phyloP scores from a whole-genome alignment of 2,329 filamentous ascomycete species.

The Fusarium neocosmosporiellum region DNA sequence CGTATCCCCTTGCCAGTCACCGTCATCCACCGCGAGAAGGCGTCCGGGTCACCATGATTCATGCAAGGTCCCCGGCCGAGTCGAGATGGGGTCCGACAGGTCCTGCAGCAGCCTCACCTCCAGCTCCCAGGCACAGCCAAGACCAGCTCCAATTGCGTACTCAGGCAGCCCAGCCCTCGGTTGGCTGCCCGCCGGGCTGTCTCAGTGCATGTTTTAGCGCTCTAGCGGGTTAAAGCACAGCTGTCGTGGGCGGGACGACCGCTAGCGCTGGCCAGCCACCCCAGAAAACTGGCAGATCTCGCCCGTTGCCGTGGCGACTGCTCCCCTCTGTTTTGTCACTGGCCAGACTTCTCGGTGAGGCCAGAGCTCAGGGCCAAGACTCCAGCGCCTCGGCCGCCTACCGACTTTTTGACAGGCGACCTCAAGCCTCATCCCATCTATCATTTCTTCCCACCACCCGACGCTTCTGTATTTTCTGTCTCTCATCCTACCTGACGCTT shows the following conservation, averaged over 20 bases:
- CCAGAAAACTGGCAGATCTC: neutral
- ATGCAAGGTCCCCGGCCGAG: conserved; percentile 22
- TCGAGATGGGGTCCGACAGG: conserved; percentile 15
- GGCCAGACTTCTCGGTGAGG: neutral
- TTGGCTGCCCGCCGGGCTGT: neutral
- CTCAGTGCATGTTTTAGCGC: conserved; percentile 20
- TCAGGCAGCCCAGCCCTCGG: neutral
- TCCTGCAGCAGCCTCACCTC: conserved; percentile 22
- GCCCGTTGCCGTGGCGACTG: conserved; percentile 13
- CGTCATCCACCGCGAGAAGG: conserved; percentile 6
- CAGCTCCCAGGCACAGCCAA: conserved; percentile 1
- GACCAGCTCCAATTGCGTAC: neutral
- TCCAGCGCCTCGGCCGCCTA: conserved; percentile 34
- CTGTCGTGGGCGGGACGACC: conserved; percentile 29
- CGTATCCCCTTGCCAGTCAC: conserved; percentile 24
- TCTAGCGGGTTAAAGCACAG: conserved; percentile 4
- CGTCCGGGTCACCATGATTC: conserved; percentile 22
- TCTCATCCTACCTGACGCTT: conserved; percentile 13
- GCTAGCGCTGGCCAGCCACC: conserved; percentile 15
- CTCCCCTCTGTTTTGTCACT: conserved; percentile 22
- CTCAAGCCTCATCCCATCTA: conserved; percentile 25
- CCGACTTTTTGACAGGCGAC: conserved; percentile 38
- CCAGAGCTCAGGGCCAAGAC: neutral
- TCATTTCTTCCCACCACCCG: conserved; percentile 21
- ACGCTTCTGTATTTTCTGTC: conserved; percentile 24